Conservation (phyloP, 2,329 filamentous ascomycete genomes). For the Fusarium pseudocircinatum region DNA sequence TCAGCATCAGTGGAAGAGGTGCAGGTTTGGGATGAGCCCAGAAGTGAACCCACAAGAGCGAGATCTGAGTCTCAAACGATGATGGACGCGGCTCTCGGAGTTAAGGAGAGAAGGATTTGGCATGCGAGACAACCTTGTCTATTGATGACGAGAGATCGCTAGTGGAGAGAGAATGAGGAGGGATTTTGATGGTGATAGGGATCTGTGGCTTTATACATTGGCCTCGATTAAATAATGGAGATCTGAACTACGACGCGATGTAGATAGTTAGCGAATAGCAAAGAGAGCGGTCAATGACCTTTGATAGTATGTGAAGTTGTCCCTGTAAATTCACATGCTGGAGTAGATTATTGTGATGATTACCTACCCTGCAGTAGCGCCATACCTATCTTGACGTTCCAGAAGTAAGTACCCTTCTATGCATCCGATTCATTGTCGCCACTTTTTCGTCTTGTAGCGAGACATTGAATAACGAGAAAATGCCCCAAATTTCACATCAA, state of each 20-base stretch:
- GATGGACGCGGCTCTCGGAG: constrained; percentile 67
- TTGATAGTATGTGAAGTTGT: neutral
- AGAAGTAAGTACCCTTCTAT: constrained; percentile 1
- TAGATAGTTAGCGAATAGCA: constrained; percentile 19
- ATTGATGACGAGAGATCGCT: constrained; percentile 62
- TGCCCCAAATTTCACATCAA: neutral
- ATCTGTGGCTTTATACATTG: neutral
- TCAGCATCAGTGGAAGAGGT: constrained; percentile 85
- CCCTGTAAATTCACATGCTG: neutral
- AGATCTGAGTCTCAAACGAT: constrained; percentile 65
- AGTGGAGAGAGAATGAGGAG: constrained; percentile 19
- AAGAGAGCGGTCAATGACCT: constrained; percentile 21
- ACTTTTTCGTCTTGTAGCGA: constrained; percentile 27
- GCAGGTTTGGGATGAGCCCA: constrained; percentile 58
- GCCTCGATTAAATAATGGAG: constrained; percentile 17
- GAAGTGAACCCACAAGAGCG: constrained; percentile 47
- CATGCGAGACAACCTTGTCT: constrained; percentile 67
- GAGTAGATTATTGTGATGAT: neutral
- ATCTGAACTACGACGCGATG: constrained; percentile 7
- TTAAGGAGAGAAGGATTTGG: constrained; percentile 71
- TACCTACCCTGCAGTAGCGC: constrained; percentile 12
- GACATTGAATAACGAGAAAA: neutral
- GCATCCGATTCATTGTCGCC: constrained; percentile 9
- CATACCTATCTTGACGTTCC: neutral
- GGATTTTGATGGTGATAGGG: constrained; percentile 6